Conservation (phyloP, 2,329 filamentous ascomycete species). For the Pyrenophora tritici-repentis region DNA sequence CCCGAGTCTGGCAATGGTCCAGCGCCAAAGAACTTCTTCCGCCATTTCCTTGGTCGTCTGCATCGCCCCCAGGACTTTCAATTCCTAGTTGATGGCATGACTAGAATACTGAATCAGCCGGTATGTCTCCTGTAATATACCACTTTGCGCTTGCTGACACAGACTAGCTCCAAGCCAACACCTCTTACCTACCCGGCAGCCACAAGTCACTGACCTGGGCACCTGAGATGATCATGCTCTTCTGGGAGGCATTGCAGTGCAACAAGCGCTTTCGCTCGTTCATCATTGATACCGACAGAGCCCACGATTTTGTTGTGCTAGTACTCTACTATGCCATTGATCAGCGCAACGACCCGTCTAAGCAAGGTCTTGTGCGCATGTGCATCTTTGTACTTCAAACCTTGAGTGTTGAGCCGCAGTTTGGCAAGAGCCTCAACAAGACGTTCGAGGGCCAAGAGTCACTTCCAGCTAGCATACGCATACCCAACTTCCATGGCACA, state of each 20-base stretch:
- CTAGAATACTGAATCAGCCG: conserved; percentile 86
- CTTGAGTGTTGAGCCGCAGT: conserved; percentile 87
- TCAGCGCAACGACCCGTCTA: conserved; percentile 81
- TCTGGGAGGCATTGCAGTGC: conserved; percentile 96
- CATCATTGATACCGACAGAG: conserved; percentile 92
- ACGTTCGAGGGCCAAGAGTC: conserved; percentile 87
- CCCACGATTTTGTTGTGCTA: conserved; percentile 89
- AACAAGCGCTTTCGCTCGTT: conserved; percentile 97
- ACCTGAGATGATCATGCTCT: conserved; percentile 94
- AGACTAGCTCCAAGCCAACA: conserved; percentile 74
- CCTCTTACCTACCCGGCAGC: conserved; percentile 84
- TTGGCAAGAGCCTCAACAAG: conserved; percentile 88
- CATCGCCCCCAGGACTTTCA: conserved; percentile 97
- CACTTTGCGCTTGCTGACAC: conserved; percentile 24
- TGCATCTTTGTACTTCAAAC: conserved; percentile 97
- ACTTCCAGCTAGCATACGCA: conserved; percentile 77
- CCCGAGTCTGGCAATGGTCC: conserved; percentile 71
- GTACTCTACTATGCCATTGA: conserved; percentile 92
- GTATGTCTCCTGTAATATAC: conserved; percentile 41
- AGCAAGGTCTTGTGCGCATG: conserved; percentile 93
- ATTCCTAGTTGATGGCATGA: conserved; percentile 95
- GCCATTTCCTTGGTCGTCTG: conserved; percentile 86
- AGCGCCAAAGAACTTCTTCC: conserved; percentile 86
- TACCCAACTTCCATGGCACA: conserved; percentile 82
- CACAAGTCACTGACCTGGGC: conserved; percentile 83